Conservation (phyloP, 164 flowering plant genomes). For the Malania oleifera region DNA sequence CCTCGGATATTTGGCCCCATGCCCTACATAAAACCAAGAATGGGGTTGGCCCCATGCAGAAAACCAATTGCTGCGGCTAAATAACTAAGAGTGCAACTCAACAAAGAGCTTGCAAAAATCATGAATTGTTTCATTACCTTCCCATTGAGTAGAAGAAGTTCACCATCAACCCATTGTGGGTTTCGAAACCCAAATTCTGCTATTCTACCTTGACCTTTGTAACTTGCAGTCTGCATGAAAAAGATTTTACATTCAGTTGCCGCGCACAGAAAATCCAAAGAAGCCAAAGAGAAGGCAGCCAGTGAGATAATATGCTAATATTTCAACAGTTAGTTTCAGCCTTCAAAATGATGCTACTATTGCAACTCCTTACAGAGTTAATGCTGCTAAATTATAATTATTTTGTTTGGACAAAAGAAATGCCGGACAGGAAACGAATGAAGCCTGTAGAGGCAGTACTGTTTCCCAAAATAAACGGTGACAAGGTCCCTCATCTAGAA, state of each 20-base stretch:
- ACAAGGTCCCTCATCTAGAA: too few species aligned
- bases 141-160: conserved; percentile 87
- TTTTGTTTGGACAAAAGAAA: too few species aligned
- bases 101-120: background rate
- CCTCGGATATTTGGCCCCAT: conserved; percentile 80
- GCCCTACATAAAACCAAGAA: conserved; percentile 38
- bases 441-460: too few species aligned
- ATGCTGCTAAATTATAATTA: too few species aligned
- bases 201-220: conserved; percentile 92
- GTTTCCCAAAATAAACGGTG: too few species aligned
- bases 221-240: conserved; percentile 68
- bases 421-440: too few species aligned
- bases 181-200: conserved; percentile 79
- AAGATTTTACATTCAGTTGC: conserved; percentile 2
- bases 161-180: conserved; percentile 93
- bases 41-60: background rate
- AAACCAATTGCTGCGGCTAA: background rate
- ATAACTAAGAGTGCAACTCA: background rate
- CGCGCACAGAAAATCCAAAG: background rate
- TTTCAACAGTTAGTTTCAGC: background rate
- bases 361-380: too few species aligned
- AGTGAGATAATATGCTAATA: background rate
- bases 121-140: conserved; percentile 47
- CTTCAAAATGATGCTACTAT: too few species aligned
- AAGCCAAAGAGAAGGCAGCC: background rate